Base-by-base conservation (phyloP, 2,329 filamentous ascomycete genomes). In the Cladophialophora carrionii region DNA sequence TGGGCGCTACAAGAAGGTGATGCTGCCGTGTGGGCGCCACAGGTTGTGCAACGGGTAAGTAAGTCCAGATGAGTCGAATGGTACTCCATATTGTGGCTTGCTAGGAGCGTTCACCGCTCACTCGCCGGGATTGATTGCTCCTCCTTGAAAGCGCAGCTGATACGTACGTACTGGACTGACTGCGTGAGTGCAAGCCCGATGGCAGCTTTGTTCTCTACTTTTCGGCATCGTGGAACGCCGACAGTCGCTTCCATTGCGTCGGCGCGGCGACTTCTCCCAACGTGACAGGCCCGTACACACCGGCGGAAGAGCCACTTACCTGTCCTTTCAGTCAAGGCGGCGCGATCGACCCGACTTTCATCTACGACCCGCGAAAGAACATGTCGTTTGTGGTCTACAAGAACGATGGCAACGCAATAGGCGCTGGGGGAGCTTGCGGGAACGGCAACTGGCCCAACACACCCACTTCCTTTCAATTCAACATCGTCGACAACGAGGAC, bases 161-260 rank as follows among this genome's bases (percentile, higher is more conserved):
- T n/a, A n/a, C n/a, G n/a, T 26, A 2, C n/a, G 20, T 31, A 29
- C 29, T 17, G 22, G 24, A 34, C 32, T 57, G 26, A 57, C 55
- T n/a, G n/a, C n/a, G n/a, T 10, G 55, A 41, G 55, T 20, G 32
- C 22, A 43, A 53, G 57, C 57, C 69, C 34, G 73, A 76, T 52
- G 82, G 80, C 4, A 77, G 73, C 4, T 86, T 83, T 71, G 79
- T 86, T 43, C 81, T 87, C 76, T 86, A 85, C 76, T 86, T 82
- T 72, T 79, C 82, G 14, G 84, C 81, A 37, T 29, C 56, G 22
- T 51, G 48, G 24, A 74, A 73, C 0, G 72, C 72, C 9, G 71
- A 75, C 56, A 71, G 74, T 0, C 71, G 66, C 4, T 75, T 77
- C 37, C 85, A 87, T 73, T 87, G 85, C 74, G 74, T 87, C 64